Percentiles rank a stretch among this genome's conserved stretches.
Evolutionary conservation across 2,329 filamentous ascomycete genomes (phyloP).

Genomic region (Orbilia blumenaviensis): DNA sequence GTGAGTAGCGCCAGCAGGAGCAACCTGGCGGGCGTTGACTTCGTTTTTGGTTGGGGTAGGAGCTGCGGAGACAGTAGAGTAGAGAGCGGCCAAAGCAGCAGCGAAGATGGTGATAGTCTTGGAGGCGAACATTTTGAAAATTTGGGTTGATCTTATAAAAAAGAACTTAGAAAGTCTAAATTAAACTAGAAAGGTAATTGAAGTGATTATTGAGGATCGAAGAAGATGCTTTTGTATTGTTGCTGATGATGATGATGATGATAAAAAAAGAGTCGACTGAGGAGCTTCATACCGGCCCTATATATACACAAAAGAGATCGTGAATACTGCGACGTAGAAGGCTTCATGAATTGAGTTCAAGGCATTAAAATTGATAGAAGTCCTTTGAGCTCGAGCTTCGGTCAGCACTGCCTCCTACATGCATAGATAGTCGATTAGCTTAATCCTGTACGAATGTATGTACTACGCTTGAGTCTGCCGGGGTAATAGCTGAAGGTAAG

Average conservation of each 20-base stretch:
- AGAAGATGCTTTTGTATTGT: constrained; percentile 12
- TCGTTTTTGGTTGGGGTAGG: constrained; percentile 32
- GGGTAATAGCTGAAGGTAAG: constrained; percentile 9
- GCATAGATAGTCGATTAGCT: neutral
- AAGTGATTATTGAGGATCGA: neutral
- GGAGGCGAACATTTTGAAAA: constrained; percentile 42
- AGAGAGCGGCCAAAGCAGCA: constrained; percentile 35
- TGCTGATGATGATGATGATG: constrained; percentile 25
- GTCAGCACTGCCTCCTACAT: constrained; percentile 17
- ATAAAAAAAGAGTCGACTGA: neutral
- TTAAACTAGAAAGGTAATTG: neutral
- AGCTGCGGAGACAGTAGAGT: constrained; percentile 28
- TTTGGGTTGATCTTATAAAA: neutral
- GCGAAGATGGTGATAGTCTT: constrained; percentile 41
- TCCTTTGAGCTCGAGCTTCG: constrained; percentile 6
- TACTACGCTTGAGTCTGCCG: neutral
- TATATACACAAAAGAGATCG: constrained; percentile 33
- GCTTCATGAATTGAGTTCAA: too few species aligned
- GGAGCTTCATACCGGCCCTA: constrained; percentile 6
- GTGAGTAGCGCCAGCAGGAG: constrained; percentile 37
- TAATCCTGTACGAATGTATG: neutral
- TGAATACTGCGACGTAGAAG: neutral
- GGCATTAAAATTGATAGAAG: neutral
- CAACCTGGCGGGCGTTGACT: neutral
- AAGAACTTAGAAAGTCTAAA: neutral